These are phyloP conservation scores for Tetrapisispora arboricola DNA, from an alignment of 805 yeast species.

Conservation along the genomic window DNA sequence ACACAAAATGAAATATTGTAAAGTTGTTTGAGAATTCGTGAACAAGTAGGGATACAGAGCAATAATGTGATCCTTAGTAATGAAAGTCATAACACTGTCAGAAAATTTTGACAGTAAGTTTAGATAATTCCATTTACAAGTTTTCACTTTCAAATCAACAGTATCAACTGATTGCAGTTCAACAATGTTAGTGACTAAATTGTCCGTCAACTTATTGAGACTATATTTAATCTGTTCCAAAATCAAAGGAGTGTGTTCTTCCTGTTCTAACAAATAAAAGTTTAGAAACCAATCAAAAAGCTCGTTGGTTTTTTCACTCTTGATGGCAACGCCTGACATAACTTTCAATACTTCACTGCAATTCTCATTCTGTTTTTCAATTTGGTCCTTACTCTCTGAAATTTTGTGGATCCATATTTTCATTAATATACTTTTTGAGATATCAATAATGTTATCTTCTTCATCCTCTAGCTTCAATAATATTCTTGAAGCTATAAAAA, in stretches of 20 bases:
- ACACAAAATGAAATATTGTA: conserved; percentile 40
- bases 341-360: conserved; percentile 21
- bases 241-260: conserved; percentile 10
- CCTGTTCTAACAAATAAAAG: conserved; percentile 32
- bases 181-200: conserved; percentile 20
- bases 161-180: conserved; percentile 25
- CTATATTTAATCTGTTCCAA: conserved; percentile 7
- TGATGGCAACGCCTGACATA: conserved; percentile 32
- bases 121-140: conserved; percentile 4
- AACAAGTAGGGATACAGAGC: conserved; percentile 56
- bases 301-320: conserved; percentile 32
- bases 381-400: conserved; percentile 4
- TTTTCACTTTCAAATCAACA: conserved; percentile 2
- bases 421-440: conserved; percentile 31
- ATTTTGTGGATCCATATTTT: conserved; percentile 30
- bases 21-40: conserved; percentile 36
- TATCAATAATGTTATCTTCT: conserved; percentile 44
- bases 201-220: conserved; percentile 13
- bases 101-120: conserved; percentile 45
- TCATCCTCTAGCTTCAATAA: conserved; percentile 57
- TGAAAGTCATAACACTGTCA: conserved; percentile 40
- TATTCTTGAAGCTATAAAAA: conserved; percentile 40
- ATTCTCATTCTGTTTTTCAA: conserved; percentile 7
- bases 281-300: conserved; percentile 40
- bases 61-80: conserved; percentile 56